phyloP scores from a whole-genome alignment of 192 early-diverging fungal species.

The Rhizophagus clarus region DNA sequence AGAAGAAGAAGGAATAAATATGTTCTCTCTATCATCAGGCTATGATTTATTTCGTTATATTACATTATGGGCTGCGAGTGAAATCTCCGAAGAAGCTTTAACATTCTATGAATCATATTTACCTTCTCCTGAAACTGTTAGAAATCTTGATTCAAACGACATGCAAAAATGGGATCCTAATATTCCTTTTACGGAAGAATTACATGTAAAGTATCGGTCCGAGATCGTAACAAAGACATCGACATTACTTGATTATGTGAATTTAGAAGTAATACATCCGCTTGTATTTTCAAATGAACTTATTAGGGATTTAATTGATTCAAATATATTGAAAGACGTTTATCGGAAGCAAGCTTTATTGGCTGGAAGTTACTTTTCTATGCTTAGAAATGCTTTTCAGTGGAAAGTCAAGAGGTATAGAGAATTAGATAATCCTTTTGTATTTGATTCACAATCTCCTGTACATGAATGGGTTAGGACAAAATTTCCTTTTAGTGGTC shows the following conservation, averaged over 20 bases:
- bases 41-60: constrained; percentile 14
- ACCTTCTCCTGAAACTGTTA: neutral
- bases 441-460: too few relatives aligned
- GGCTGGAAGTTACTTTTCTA: neutral
- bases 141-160: too few relatives aligned
- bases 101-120: neutral
- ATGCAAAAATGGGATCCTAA: neutral
- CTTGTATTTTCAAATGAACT: neutral
- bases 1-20: neutral
- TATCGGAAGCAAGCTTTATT: neutral
- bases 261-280: neutral
- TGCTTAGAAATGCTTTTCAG: too few relatives aligned
- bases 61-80: neutral
- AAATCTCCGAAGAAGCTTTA: neutral
- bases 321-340: neutral
- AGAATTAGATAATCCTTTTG: too few relatives aligned
- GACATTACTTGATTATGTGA: neutral
- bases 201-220: neutral
- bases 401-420: too few relatives aligned
- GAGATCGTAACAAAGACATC: neutral
- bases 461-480: neutral
- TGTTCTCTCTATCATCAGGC: neutral
- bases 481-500: neutral
- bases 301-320: neutral
- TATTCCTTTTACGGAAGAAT: neutral